Base-by-base conservation (phyloP, 2,329 filamentous ascomycete genomes). In the Pseudomassariella vexata region DNA sequence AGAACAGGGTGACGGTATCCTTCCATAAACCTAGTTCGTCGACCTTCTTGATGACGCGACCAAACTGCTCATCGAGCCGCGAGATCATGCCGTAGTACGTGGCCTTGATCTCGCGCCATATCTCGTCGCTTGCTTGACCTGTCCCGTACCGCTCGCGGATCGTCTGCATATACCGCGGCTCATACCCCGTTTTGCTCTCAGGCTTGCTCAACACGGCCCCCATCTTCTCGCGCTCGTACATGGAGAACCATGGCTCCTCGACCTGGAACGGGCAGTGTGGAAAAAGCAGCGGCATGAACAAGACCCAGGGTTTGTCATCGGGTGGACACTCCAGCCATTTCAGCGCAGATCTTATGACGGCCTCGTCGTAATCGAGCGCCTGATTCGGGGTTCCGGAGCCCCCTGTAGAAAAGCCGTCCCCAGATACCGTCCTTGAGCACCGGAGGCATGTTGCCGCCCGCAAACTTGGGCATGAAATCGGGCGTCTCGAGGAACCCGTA, bases 221-320 rank as follows among this genome's bases (percentile, higher is more conserved):
- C 24, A 62, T 50, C 2, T 46, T 32, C 0, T 41, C 30, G 4
- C 62, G 55, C 19, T 63, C 51, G 29, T 69, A 66, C 60, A 66
- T 65, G 8, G 56, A 62, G 35, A 68, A 66, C 33, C 59, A 68
- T 1, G 64, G 65, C 44, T 68, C 63, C 35, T 70, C 65, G 2
- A 68, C 63, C 15, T 60, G 51, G 21, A 68, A 68, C 0, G 63
- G 64, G n/a, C 59, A 64, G 38, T 68, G 60, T 0, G 65, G 62
- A 37, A 68, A 65, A 5, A 62, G 40, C 0, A 65, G 43, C 1
- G 63, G 61, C 52, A 66, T 47, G 33, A 63, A 66, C 0, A 66
- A 37, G 1, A 65, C 56, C 60, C 59, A 66, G 1, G 62, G 62
- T 36, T 55, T 55, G 29, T 62, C 54, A 0, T 33, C 34, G 0